These are phyloP conservation scores for Glomus cerebriforme DNA, from an alignment of 192 early-diverging fungal genomes.

Conservation along the genomic window DNA sequence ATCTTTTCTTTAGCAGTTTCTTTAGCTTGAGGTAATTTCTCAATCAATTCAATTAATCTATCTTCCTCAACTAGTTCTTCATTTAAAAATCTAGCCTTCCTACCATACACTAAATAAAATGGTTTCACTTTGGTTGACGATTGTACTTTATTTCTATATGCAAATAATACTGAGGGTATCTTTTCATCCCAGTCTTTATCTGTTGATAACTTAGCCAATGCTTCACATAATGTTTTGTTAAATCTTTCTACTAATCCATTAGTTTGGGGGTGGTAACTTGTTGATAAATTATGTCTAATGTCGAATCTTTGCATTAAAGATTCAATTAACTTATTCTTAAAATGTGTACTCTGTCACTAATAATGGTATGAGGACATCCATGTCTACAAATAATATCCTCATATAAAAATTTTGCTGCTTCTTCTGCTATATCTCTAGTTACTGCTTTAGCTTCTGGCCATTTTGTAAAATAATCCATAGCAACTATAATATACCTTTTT, in stretches of 20 bases:
- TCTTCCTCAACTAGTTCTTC: too few species aligned
- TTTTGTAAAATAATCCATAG: slow-evolving; percentile 25
- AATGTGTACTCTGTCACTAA: slow-evolving; percentile 26
- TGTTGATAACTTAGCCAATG: not conserved
- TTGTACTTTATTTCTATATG: not conserved
- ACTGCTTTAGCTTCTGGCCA: slow-evolving; percentile 28
- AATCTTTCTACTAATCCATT: slow-evolving; percentile 20
- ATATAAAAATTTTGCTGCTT: slow-evolving; percentile 16
- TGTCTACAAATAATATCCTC: slow-evolving; percentile 30
- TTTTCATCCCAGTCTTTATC: not conserved
- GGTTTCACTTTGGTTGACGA: not conserved
- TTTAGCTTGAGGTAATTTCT: too few species aligned
- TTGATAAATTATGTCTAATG: not conserved
- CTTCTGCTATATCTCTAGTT: not conserved
- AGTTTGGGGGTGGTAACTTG: not conserved
- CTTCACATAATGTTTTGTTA: too few species aligned
- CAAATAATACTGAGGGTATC: not conserved
- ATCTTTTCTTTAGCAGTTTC: too few species aligned
- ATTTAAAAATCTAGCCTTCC: not conserved
- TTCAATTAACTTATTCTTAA: slow-evolving; percentile 3
- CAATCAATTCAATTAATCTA: too few species aligned
- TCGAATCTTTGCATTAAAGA: not conserved
- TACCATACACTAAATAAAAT: not conserved
- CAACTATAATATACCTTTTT: not conserved
- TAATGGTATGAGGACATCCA: slow-evolving; percentile 11